Conservation (phyloP, 306 rosid genomes). For the Vigna radiata region DNA sequence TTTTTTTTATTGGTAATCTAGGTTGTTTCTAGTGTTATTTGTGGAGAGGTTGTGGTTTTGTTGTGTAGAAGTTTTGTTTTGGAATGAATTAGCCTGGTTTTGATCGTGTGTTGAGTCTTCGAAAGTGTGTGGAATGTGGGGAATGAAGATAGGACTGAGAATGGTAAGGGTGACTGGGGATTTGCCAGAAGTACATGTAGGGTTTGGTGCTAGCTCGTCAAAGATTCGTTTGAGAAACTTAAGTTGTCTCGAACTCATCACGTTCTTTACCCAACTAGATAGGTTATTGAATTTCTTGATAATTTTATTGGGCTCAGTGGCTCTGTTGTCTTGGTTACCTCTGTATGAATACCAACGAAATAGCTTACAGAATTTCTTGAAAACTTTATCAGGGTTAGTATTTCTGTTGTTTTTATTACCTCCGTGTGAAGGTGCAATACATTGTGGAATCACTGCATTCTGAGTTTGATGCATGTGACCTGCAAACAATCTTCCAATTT, state of each 20-base stretch:
- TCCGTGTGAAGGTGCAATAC: neutral
- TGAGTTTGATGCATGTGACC: constrained; percentile 12
- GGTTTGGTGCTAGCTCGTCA: constrained; percentile 14
- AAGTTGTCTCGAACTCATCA: constrained; percentile 6
- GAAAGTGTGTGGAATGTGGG: constrained; percentile 34
- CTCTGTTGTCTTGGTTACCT: neutral
- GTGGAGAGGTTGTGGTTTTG: neutral
- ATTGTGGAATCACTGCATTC: neutral
- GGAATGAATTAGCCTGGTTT: constrained; percentile 1
- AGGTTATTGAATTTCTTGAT: neutral
- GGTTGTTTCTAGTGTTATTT: constrained; percentile 18
- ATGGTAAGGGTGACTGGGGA: constrained; percentile 6
- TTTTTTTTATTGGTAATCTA: constrained; percentile 19
- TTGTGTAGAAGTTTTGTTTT: neutral
- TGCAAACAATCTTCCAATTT: neutral
- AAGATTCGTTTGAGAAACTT: neutral
- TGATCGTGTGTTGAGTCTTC: neutral
- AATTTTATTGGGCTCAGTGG: neutral
- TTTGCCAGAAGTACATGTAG: neutral
- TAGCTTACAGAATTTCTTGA: constrained; percentile 1
- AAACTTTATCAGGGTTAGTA: neutral
- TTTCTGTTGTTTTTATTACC: neutral
- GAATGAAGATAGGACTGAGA: constrained; percentile 30
- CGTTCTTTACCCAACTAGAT: constrained; percentile 22
- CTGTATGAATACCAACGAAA: neutral